phyloP scores from a whole-genome alignment of 192 early-diverging fungal genomes.

The Backusella mclennaniae region DNA sequence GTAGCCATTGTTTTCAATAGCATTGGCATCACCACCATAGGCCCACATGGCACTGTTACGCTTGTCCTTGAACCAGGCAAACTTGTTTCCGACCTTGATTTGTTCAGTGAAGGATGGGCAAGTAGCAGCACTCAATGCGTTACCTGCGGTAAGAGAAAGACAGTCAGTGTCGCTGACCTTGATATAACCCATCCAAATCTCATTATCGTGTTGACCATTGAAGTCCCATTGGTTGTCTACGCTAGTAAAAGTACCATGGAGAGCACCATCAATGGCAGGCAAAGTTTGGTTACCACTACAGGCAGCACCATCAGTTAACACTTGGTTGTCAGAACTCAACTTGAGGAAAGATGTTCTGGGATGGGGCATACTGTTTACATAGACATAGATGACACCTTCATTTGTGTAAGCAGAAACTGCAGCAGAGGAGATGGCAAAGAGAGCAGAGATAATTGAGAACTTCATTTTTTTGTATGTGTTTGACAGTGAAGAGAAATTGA shows the following conservation, averaged over 20 bases:
- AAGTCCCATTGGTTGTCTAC: conserved; percentile 33
- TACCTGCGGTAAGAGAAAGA: conserved; percentile 21
- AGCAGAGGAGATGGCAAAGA: conserved; percentile 13
- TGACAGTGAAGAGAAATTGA: neutral
- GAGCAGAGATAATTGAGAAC: conserved; percentile 16
- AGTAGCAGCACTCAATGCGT: neutral
- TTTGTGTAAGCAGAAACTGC: neutral
- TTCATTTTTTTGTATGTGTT: conserved; percentile 18
- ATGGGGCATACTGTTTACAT: conserved; percentile 31
- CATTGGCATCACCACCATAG: conserved; percentile 28
- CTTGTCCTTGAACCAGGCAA: conserved; percentile 37
- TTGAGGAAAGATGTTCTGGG: conserved; percentile 31
- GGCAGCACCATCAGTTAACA: conserved; percentile 28
- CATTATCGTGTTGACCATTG: conserved; percentile 27
- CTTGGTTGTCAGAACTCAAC: conserved; percentile 10
- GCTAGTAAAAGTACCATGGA: conserved; percentile 20
- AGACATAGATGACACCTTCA: conserved; percentile 22
- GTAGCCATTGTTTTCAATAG: conserved; percentile 21
- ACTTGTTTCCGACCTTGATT: conserved; percentile 30
- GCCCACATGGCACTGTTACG: conserved; percentile 37
- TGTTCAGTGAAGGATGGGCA: conserved; percentile 30
- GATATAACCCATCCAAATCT: conserved; percentile 30
- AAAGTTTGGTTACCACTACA: conserved; percentile 19
- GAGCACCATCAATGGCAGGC: conserved; percentile 21
- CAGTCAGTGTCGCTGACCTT: conserved; percentile 17